Percentiles rank a stretch among this genome's conserved stretches.
These are phyloP conservation scores for Penicillium psychrofluorescens DNA, from an alignment of 495 filamentous ascomycete species.

Conservation along the genomic window DNA sequence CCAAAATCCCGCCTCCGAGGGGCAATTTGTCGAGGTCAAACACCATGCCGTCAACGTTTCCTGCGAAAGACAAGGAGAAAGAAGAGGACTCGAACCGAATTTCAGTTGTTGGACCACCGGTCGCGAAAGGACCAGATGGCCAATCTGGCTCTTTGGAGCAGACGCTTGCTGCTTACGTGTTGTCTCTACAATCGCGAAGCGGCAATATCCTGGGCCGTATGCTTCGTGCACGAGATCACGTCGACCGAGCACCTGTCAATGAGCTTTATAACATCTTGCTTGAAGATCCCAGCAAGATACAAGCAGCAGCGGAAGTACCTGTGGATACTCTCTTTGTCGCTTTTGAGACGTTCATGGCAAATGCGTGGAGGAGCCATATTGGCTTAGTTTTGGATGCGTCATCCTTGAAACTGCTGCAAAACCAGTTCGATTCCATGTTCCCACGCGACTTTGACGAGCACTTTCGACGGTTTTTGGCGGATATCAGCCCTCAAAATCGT, in stretches of 20 bases:
- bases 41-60: conserved; percentile 30
- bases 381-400: conserved; percentile 66
- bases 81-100: conserved; percentile 26
- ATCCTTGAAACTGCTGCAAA: conserved; percentile 61
- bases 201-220: conserved; percentile 76
- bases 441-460: conserved; percentile 78
- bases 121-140: conserved; percentile 27
- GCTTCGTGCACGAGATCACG: conserved; percentile 59
- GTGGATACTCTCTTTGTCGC: conserved; percentile 88
- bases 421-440: conserved; percentile 64
- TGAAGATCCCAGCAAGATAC: conserved; percentile 68
- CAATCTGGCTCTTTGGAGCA: conserved; percentile 68
- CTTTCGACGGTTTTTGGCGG: conserved; percentile 65
- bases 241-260: conserved; percentile 74
- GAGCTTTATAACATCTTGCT: conserved; percentile 85
- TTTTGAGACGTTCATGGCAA: conserved; percentile 87
- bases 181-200: conserved; percentile 72
- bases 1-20: conserved; percentile 31
- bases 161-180: conserved; percentile 76
- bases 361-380: conserved; percentile 85
- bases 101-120: conserved; percentile 22
- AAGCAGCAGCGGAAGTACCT: conserved; percentile 65
- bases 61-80: conserved; percentile 19
- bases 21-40: conserved; percentile 30
- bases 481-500: conserved; percentile 88